These are phyloP conservation scores for Stephania cephalantha DNA, from an alignment of 164 flowering plant genomes.

Conservation along the genomic window DNA sequence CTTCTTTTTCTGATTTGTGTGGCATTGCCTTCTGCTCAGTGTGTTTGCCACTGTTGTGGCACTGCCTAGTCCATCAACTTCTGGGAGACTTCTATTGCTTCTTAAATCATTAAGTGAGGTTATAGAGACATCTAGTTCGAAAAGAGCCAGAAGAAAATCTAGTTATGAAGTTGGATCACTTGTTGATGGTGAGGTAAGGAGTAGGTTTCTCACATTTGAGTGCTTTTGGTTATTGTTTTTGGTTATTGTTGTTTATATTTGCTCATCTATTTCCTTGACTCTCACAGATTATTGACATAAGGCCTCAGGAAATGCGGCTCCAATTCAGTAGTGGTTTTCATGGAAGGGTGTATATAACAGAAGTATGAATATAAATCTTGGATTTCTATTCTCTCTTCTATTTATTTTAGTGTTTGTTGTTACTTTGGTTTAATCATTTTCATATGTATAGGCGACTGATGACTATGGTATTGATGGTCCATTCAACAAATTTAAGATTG, in stretches of 20 bases:
- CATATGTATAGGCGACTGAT: slow-evolving; percentile 45
- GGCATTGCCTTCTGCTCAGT: slow-evolving; percentile 28
- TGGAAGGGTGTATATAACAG: slow-evolving; percentile 88
- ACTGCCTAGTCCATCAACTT: slow-evolving; percentile 55
- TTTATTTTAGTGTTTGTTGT: neutral
- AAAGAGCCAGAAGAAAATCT: slow-evolving; percentile 68
- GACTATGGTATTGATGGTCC: slow-evolving; percentile 43
- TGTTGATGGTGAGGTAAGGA: slow-evolving; percentile 81
- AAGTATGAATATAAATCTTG: slow-evolving; percentile 37
- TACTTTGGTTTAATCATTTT: neutral
- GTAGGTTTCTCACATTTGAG: neutral
- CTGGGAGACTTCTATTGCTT: slow-evolving; percentile 72
- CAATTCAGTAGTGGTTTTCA: slow-evolving; percentile 74
- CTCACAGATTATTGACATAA: slow-evolving; percentile 68
- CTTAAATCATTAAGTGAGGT: slow-evolving; percentile 54
- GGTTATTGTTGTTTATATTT: neutral
- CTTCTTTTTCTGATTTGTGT: neutral
- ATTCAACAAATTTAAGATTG: slow-evolving; percentile 55
- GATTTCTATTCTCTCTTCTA: neutral
- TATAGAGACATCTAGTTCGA: slow-evolving; percentile 53
- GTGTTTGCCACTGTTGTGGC: slow-evolving; percentile 67
- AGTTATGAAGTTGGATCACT: slow-evolving; percentile 60
- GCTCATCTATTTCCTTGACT: neutral
- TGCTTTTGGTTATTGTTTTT: neutral
- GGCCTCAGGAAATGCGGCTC: slow-evolving; percentile 62